Evolutionary conservation across 176 grass and related monocot species (phyloP).

Genomic region (Leersia perrieri): DNA sequence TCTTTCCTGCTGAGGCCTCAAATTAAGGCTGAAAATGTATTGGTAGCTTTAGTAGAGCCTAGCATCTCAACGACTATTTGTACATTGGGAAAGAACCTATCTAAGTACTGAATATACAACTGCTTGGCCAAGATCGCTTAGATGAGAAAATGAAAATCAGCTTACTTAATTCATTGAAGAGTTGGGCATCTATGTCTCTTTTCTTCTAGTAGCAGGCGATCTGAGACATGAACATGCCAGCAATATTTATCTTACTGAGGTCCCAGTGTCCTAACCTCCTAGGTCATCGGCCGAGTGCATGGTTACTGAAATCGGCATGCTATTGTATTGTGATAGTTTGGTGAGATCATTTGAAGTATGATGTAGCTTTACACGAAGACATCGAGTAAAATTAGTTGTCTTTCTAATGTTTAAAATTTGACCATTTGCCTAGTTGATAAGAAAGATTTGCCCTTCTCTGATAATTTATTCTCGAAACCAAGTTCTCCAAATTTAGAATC

Average conservation of each 20-base stretch:
- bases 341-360: not conserved
- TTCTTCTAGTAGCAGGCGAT: not conserved
- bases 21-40: slow-evolving; percentile 26
- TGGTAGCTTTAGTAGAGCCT: slow-evolving; percentile 21
- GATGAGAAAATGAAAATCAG: not conserved
- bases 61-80: slow-evolving; percentile 35
- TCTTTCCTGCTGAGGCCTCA: slow-evolving; percentile 27
- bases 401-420: not conserved
- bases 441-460: too few relatives aligned
- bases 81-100: slow-evolving; percentile 52
- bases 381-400: not conserved
- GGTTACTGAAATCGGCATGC: not conserved
- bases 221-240: not conserved
- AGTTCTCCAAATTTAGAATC: not conserved
- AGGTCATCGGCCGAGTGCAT: not conserved
- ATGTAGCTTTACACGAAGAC: not conserved
- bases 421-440: not conserved
- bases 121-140: slow-evolving; percentile 16
- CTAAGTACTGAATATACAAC: slow-evolving; percentile 36
- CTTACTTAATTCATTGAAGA: not conserved
- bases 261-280: not conserved
- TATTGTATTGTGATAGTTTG: not conserved
- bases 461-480: not conserved
- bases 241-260: not conserved
- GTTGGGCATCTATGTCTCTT: not conserved